Conservation (phyloP, 2,329 filamentous ascomycete species). For the Xylaria sp. region DNA sequence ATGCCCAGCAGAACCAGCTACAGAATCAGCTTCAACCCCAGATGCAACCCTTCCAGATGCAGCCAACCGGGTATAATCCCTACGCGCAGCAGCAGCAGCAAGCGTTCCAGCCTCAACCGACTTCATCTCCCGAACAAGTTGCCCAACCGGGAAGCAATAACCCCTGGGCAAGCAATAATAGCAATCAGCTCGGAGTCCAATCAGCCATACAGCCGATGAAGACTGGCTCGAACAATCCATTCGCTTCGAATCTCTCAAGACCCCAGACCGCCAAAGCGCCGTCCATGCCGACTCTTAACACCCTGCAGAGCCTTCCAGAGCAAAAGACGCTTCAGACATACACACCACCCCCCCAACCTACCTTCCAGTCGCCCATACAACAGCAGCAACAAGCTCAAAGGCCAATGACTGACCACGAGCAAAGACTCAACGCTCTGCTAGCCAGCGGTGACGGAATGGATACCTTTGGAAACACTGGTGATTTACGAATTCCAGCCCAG, state of each 20-base stretch:
- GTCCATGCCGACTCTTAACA: conserved; percentile 75
- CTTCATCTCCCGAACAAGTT: conserved; percentile 65
- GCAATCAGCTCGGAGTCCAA: conserved; percentile 59
- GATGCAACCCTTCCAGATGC: conserved; percentile 56
- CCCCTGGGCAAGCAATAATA: conserved; percentile 79
- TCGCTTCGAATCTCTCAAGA: conserved; percentile 75
- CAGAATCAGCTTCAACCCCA: conserved; percentile 51
- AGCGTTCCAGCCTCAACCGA: conserved; percentile 56
- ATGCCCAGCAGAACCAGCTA: conserved; percentile 63
- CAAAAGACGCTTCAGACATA: conserved; percentile 77
- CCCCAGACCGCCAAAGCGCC: conserved; percentile 66
- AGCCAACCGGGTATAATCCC: conserved; percentile 65
- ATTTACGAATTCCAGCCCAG: conserved; percentile 93
- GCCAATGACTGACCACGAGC: conserved; percentile 70
- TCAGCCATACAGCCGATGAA: conserved; percentile 80
- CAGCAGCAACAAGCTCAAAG: conserved; percentile 61
- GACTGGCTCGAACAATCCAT: conserved; percentile 98
- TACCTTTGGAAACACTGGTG: conserved; percentile 97
- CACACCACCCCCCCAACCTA: conserved; percentile 54
- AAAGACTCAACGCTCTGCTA: conserved; percentile 86
- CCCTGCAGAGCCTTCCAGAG: conserved; percentile 71
- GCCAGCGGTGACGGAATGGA: conserved; percentile 92
- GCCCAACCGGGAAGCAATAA: conserved; percentile 89
- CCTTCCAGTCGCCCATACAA: conserved; percentile 55
- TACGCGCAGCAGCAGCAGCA: conserved; percentile 57